Evolutionary conservation across 805 yeast genomes (phyloP).

Genomic region (Candida fluviatilis): DNA sequence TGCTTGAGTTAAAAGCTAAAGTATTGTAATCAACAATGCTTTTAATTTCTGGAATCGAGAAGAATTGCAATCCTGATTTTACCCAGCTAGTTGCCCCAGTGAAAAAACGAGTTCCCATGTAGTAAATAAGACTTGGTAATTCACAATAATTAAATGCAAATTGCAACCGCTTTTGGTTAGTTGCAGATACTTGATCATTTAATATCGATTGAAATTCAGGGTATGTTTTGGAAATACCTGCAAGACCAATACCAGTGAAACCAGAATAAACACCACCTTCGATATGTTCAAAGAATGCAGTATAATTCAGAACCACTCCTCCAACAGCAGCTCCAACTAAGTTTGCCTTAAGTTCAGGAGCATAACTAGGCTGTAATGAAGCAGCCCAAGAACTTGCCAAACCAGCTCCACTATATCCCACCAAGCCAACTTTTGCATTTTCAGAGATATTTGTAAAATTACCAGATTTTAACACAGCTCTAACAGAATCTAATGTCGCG

Average conservation of each 20-base stretch:
- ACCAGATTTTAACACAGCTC: constrained; percentile 17
- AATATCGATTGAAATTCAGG: constrained; percentile 15
- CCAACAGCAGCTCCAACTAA: constrained; percentile 26
- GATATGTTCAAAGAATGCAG: constrained; percentile 14
- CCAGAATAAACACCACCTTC: constrained; percentile 22
- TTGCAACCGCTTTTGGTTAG: constrained; percentile 1
- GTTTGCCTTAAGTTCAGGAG: constrained; percentile 18
- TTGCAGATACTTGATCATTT: constrained; percentile 4
- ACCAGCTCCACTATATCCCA: constrained; percentile 33
- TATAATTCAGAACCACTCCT: constrained; percentile 23
- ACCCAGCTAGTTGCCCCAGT: constrained; percentile 10
- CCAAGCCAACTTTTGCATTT: constrained; percentile 17
- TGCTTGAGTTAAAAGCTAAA: constrained; percentile 8
- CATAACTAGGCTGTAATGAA: constrained; percentile 22
- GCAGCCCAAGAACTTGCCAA: constrained; percentile 27
- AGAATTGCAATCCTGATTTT: constrained; percentile 9
- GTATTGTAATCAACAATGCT: constrained; percentile 12
- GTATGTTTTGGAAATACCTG: constrained; percentile 21
- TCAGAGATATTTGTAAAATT: constrained; percentile 15
- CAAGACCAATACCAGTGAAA: constrained; percentile 18
- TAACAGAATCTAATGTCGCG: constrained; percentile 20
- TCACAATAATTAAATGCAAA: neutral
- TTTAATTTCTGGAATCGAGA: constrained; percentile 7
- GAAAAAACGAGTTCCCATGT: constrained; percentile 6
- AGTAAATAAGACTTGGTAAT: constrained; percentile 3